Base-by-base conservation (phyloP, 345 rosid species). In the Salix koriyanagi region DNA sequence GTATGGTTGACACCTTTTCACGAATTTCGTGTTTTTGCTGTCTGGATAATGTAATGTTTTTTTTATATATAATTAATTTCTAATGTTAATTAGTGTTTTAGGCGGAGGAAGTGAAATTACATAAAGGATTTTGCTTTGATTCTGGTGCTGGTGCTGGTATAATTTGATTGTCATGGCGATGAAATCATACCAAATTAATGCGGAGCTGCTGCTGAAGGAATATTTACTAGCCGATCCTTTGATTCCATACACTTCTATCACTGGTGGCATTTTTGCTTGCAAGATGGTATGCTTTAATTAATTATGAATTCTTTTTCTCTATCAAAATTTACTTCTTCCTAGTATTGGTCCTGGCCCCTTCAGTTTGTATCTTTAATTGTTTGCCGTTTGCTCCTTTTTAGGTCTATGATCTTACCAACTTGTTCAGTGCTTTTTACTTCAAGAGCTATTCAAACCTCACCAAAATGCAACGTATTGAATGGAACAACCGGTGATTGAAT, bases 401-500 rank as follows among this genome's bases (percentile, higher is more conserved):
- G 98, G 91, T 77, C 19, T 90, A 90, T 82, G 97, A 92, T 86
- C 86, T 91, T 72, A 74, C 89, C 12, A 85, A 89, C 48, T 72
- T 89, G 70, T 69, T 89, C 76, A 92, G 97, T 79, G 80, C 79
- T 69, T 79, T 85, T 82, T 88, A 90, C 82, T 78, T 85, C 80
- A 92, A 86, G 86, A 72, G 89, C 42, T 94, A 87, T 74, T 44
- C 85, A 68, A 80, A 81, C 76, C 91, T 94, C 58, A 81, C 92
- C 39, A 89, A 90, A 76, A 56, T 83, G 39, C 91, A 94, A 71
- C 86, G 88, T 58, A 74, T 86, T 66, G 97, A 94, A 75, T 94
- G 98, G 98, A 92, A 91, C 79, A 92, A 94, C 65, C 85, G 97
- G 98, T 91, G 79, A 84, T 83, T 70, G 25, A 69, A 34, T 61